Percentiles rank a stretch among this genome's conserved stretches.
Conservation (phyloP, 164 flowering plant genomes). For the Berberis vulgaris region DNA sequence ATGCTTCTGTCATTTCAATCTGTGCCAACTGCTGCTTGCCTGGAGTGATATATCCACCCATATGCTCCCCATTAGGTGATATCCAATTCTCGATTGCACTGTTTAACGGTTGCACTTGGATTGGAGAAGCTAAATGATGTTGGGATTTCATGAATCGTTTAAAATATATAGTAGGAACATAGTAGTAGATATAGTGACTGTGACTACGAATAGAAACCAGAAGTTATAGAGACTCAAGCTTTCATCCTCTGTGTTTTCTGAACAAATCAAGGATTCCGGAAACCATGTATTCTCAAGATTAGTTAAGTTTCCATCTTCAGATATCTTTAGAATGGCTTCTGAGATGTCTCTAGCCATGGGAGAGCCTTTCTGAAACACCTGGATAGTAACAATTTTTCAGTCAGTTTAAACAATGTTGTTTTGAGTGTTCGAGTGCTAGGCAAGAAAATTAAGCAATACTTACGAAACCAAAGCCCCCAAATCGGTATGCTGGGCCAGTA, state of each 20-base stretch:
- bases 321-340: slow-evolving; percentile 16
- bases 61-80: no score
- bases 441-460: no score
- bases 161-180: slow-evolving; percentile 15
- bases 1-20: no score
- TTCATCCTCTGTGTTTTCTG: not conserved
- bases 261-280: not conserved
- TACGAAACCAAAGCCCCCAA: no score
- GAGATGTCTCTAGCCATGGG: slow-evolving; percentile 19
- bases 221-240: slow-evolving; percentile 14
- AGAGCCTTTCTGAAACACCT: slow-evolving; percentile 26
- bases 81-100: no score
- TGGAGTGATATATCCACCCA: no score
- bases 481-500: no score
- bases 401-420: no score
- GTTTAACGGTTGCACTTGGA: no score
- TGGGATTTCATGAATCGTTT: slow-evolving; percentile 1
- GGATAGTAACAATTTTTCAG: not conserved
- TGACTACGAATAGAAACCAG: slow-evolving; percentile 16
- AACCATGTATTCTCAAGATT: slow-evolving; percentile 8
- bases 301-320: slow-evolving; percentile 15
- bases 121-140: not conserved
- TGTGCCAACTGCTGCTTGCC: no score
- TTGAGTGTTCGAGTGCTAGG: no score
- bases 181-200: slow-evolving; percentile 19